Evolutionary conservation across 2,329 filamentous ascomycete species (phyloP).

Genomic region (Fusarium redolens): DNA sequence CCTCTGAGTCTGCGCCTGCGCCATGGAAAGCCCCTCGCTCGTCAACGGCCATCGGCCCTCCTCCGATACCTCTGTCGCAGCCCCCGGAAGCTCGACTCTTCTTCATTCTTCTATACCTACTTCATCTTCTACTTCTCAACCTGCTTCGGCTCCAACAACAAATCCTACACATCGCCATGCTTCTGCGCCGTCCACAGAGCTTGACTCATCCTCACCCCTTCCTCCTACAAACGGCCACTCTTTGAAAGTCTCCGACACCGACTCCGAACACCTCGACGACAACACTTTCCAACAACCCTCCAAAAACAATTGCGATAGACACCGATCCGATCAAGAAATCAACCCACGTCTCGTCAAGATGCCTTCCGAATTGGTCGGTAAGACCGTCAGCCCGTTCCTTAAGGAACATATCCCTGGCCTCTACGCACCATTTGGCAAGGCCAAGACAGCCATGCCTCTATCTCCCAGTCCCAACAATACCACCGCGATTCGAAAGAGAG

Average conservation of each 20-base stretch:
- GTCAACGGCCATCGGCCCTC: slow-evolving; percentile 43
- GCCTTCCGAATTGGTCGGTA: slow-evolving; percentile 74
- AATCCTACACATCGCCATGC: slow-evolving; percentile 40
- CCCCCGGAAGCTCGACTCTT: slow-evolving; percentile 9
- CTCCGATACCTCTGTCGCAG: slow-evolving; percentile 31
- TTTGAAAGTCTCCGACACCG: slow-evolving; percentile 26
- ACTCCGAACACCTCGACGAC: slow-evolving; percentile 15
- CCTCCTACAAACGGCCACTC: slow-evolving; percentile 23
- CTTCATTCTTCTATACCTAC: slow-evolving; percentile 27
- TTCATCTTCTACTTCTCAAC: slow-evolving; percentile 23
- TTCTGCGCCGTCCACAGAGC: slow-evolving; percentile 15
- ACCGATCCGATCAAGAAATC: slow-evolving; percentile 62
- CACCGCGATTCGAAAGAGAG: slow-evolving; percentile 54
- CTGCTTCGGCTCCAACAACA: slow-evolving; percentile 7
- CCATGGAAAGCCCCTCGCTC: slow-evolving; percentile 43
- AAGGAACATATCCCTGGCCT: slow-evolving; percentile 89
- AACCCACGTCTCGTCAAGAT: slow-evolving; percentile 65
- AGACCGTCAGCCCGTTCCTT: slow-evolving; percentile 88
- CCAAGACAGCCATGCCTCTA: slow-evolving; percentile 49
- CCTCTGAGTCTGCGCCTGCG: slow-evolving; percentile 15
- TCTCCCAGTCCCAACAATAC: slow-evolving; percentile 26
- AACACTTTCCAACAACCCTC: slow-evolving; percentile 44
- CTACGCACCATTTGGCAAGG: slow-evolving; percentile 82
- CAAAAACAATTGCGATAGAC: slow-evolving; percentile 62
- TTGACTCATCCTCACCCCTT: slow-evolving; percentile 19